Evolutionary conservation across 148 eudicot species (phyloP).

Genomic region (Chenopodium berlandieri): DNA sequence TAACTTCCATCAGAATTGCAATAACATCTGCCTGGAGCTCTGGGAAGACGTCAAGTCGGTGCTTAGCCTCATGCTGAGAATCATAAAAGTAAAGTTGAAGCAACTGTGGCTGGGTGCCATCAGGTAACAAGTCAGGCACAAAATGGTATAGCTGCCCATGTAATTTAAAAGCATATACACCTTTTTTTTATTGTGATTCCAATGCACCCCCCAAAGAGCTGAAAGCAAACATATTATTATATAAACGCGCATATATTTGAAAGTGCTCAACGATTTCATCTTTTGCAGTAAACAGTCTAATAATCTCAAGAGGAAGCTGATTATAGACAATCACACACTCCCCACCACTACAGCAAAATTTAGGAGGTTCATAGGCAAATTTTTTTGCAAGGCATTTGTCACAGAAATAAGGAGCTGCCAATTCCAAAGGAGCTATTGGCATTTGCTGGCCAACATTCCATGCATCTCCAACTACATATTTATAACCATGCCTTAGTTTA

Average conservation of each 20-base stretch:
- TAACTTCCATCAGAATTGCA: not conserved
- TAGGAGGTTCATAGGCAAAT: not conserved
- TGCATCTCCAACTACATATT: too few relatives aligned
- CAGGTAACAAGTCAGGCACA: not conserved
- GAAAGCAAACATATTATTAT: conserved; percentile 16
- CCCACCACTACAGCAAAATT: not conserved
- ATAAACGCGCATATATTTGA: not conserved
- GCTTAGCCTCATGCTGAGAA: not conserved
- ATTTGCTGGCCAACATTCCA: too few relatives aligned
- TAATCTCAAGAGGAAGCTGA: not conserved
- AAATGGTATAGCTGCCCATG: conserved; percentile 7
- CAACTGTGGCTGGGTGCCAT: not conserved
- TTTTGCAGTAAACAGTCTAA: not conserved
- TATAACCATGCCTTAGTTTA: too few relatives aligned
- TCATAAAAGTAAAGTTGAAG: conserved; percentile 17
- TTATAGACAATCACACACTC: not conserved
- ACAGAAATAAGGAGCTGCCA: not conserved
- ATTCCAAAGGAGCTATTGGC: too few relatives aligned
- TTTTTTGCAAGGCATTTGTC: not conserved
- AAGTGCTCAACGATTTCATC: not conserved
- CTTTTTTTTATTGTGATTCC: not conserved
- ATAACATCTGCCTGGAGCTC: not conserved
- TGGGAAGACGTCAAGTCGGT: not conserved
- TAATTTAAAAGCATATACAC: conserved; percentile 4
- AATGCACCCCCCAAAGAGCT: not conserved